Evolutionary conservation across 1,139 yeast genomes (phyloP), one percentile per base, ranked within the genome.

Genomic region (Geotrichum aggregatum): DNA sequence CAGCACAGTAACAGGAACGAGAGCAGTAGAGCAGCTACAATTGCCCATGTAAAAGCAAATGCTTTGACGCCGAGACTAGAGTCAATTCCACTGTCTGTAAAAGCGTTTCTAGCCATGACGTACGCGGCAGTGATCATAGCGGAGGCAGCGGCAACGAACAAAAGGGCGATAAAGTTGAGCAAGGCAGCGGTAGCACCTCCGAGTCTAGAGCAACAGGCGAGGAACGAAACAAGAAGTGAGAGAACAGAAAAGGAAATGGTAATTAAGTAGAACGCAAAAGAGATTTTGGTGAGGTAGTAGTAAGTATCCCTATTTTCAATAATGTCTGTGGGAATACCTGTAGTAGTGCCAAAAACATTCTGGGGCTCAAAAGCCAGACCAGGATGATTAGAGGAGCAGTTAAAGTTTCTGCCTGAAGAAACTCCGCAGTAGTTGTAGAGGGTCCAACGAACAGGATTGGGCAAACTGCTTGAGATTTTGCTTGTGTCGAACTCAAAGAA

Each of bases 401-500:
- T 64, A 50, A 64, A 56, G 57, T 71, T 68, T 50, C 69, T 65
- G 50, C 71, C 71, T 57, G 69, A 63, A 28, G 55, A 56, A 30
- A 71, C 79, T 33, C 59, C 81, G 71, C 95, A 87, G 56, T 74
- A 64, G 48, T 77, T 75, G 69, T 84, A 87, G 61, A 76, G 73
- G 14, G 88, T 84, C 95, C 95, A 87, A 66, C 88, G 74, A 3
- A 83, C 74, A 34, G 68, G 62, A 21, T 66, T 59, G 46, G 71
- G 68, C 3, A 69, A 52, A 18, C 84, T 80, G 42, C 77, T 76
- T 10, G 75, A 64, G 53, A 83, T 77, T 16, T 69, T 69, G 13
- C 77, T 68, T 24, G 94, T 83, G 57, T 81, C 82, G 18, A 86
- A 89, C 63, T 83, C 74, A 36, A 87, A 70, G 84, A 87, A 86